These are phyloP conservation scores for Cryptococcus hybrid DNA, from an alignment of 1,284 basidiomycete genomes.

Conservation along the genomic window DNA sequence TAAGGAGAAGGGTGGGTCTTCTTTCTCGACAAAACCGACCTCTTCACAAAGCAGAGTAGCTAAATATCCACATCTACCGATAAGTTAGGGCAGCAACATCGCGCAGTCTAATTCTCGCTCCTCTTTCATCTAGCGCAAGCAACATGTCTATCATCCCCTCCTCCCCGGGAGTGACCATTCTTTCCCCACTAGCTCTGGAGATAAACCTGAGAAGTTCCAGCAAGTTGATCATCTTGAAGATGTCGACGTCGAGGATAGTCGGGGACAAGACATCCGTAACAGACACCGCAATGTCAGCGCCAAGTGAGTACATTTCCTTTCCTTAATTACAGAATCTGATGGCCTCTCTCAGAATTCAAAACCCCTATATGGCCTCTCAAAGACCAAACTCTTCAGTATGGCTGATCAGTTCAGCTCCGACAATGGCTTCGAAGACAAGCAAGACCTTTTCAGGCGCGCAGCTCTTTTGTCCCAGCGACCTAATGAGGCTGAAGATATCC, in stretches of 20 bases:
- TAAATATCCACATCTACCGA: too few relatives aligned
- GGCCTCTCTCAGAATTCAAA: slow-evolving; percentile 24
- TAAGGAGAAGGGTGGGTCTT: too few relatives aligned
- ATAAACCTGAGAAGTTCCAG: slow-evolving; percentile 11
- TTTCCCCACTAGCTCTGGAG: neutral
- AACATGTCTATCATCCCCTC: slow-evolving; percentile 1
- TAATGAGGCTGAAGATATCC: slow-evolving; percentile 56
- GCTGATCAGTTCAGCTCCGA: slow-evolving; percentile 59
- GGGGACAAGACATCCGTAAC: slow-evolving; percentile 3
- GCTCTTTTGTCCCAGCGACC: slow-evolving; percentile 64
- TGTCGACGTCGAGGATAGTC: slow-evolving; percentile 12
- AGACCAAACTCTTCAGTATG: slow-evolving; percentile 55
- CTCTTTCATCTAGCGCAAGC: neutral
- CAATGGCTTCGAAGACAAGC: slow-evolving; percentile 48
- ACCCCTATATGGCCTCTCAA: slow-evolving; percentile 28
- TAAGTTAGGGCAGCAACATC: too few relatives aligned
- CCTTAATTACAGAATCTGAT: neutral
- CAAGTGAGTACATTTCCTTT: slow-evolving; percentile 17
- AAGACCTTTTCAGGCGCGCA: slow-evolving; percentile 59
- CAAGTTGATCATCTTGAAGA: slow-evolving; percentile 14
- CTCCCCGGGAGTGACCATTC: slow-evolving; percentile 2
- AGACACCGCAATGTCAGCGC: slow-evolving; percentile 25
- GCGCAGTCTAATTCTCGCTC: too few relatives aligned
- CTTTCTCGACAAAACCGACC: too few relatives aligned
- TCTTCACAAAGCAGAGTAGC: too few relatives aligned